Evolutionary conservation across 805 yeast genomes (phyloP), one percentile per base, ranked within the genome.

Genomic region (Zygoascus ofunaensis): DNA sequence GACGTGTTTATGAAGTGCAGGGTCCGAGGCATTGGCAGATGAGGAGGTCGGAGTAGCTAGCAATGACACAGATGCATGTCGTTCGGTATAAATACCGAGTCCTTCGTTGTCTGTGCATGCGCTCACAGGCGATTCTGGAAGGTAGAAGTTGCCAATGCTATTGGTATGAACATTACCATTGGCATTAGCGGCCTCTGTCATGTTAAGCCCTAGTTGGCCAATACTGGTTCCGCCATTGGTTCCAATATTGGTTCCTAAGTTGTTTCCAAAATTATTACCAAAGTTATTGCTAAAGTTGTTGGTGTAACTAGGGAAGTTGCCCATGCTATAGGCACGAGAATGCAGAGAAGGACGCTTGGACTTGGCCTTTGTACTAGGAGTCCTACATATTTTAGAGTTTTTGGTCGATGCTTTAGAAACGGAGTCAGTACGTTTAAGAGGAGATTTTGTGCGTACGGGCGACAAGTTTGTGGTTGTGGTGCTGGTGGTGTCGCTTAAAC

Each of bases 1-100:
- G 28, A 47, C 50, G 40, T 26, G 30, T 12, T 26, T n/a, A n/a
- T 47, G 49, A 23, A 45, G 41, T 12, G 43, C 26, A 12, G 48
- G 37, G 45, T 34, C 42, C 39, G 20, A 12, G 37, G 20, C 22
- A 32, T 7, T 19, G 34, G 44, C 18, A 20, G n/a, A n/a, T n/a
- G n/a, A n/a, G n/a, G n/a, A n/a, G n/a, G n/a, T n/a, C n/a, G n/a
- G n/a, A n/a, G n/a, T n/a, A n/a, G n/a, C n/a, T n/a, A n/a, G n/a
- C n/a, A n/a, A n/a, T n/a, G n/a, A n/a, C n/a, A 12, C 30, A 8
- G 41, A 10, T 26, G 30, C 7, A 26, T 41, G 23, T 41, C 17
- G 46, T 23, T 34, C 28, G 17, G 28, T 18, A 17, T 24, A 38
- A n/a, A 44, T 44, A 5, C 47, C 47, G 24, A 44, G 21, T 4